Evolutionary conservation across 495 filamentous ascomycete species (phyloP), one percentile per base, ranked within the genome.

Genomic region (Xylaria venustula): DNA sequence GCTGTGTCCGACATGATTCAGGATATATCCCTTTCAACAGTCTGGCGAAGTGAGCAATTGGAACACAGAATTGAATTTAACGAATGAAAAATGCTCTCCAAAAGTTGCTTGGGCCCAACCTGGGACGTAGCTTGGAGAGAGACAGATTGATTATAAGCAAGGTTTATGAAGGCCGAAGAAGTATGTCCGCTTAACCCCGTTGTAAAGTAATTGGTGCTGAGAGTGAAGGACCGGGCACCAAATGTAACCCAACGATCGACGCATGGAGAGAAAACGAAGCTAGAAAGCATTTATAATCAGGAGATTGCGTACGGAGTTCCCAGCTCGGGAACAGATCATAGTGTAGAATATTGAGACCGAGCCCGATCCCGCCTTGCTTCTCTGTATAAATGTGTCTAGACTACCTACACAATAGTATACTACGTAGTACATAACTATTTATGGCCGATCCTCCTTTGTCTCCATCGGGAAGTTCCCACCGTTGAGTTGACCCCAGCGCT

Each of bases 1-100:
- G 67, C 34, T 17, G 63, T 60, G 36, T 66, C 65, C 25, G 69
- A 61, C 57, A 62, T 51, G 26, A 11, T 5, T 12, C 7, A 36
- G 23, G 15, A 2, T 1, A 47, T 56, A 32, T 46, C 25, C 23
- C 4, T 57, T 19, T 58, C 17, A 5, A 7, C 11, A 58, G 34
- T 15, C 6, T 15, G 6, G 14, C 20, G 7, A 7, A 40, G 22
- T 15, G 50, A 36, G 19, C 2, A 11, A 20, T 25, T 28, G 25
- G 15, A 15, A 12, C 32, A 40, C 19, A 17, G 28, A 5, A 2
- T 17, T 53, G 12, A 3, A 8, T 2, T 40, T 40, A 28, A 3
- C 32, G 22, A 4, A 11, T 22, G 22, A n/a, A 40, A 37, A 17
- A 4, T 17, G 49, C 14, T 19, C n/a, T 22, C 49, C 32, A 25